These are phyloP conservation scores for Trypethelium eluteriae DNA, from an alignment of 495 filamentous ascomycete genomes.

Conservation along the genomic window DNA sequence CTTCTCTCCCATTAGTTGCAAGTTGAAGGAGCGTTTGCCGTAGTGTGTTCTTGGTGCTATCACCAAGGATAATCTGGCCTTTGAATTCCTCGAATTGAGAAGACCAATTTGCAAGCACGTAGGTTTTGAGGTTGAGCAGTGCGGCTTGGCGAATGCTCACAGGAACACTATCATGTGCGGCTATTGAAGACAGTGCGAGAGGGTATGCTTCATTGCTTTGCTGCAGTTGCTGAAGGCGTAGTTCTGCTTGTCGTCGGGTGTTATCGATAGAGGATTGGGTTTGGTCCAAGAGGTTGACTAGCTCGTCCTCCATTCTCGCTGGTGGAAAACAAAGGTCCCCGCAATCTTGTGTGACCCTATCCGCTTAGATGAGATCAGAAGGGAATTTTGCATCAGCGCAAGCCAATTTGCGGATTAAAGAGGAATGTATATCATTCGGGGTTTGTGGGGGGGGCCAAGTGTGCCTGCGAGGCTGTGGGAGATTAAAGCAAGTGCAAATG, in stretches of 20 bases:
- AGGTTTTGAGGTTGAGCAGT: conserved; percentile 67
- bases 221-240: conserved; percentile 56
- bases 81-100: conserved; percentile 58
- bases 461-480: not conserved
- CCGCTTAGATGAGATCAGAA: not conserved
- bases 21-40: conserved; percentile 63
- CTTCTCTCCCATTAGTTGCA: conserved; percentile 63
- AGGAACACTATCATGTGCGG: conserved; percentile 59
- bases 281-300: conserved; percentile 69
- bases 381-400: not conserved
- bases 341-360: not conserved
- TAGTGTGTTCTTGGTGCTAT: conserved; percentile 65
- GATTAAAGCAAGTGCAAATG: not conserved
- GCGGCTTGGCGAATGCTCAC: conserved; percentile 74
- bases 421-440: not conserved
- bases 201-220: conserved; percentile 64
- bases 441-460: not conserved
- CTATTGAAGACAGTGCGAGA: conserved; percentile 60
- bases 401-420: not conserved
- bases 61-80: conserved; percentile 52
- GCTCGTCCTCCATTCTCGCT: conserved; percentile 69
- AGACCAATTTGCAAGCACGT: conserved; percentile 75
- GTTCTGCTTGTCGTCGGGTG: conserved; percentile 71
- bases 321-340: not conserved
- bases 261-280: conserved; percentile 64